phyloP scores from a whole-genome alignment of 2,329 filamentous ascomycete species.

The Kalaharituber pfeilii region DNA sequence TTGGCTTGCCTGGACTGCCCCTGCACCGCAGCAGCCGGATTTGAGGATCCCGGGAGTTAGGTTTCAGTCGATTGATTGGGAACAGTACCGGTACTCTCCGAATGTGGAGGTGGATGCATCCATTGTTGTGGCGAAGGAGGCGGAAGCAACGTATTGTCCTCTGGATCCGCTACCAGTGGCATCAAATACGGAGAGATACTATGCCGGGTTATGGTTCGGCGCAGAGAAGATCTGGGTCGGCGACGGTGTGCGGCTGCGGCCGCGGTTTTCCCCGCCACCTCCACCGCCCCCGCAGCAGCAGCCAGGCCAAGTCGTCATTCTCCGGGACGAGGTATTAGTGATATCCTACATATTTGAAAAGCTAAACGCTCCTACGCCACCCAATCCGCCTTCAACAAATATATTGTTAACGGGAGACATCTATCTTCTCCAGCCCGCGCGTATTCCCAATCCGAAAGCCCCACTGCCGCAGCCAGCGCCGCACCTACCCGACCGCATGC shows the following conservation, averaged over 20 bases:
- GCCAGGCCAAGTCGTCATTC: conserved; percentile 22
- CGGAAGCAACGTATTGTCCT: conserved; percentile 16
- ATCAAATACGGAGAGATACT: conserved; percentile 24
- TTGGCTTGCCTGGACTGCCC: conserved; percentile 20
- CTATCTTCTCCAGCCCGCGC: conserved; percentile 11
- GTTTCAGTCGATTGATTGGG: conserved; percentile 15
- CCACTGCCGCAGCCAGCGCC: conserved; percentile 2
- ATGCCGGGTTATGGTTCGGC: conserved; percentile 39
- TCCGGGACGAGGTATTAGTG: conserved; percentile 32
- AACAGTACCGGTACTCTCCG: conserved; percentile 9
- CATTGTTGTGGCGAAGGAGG: conserved; percentile 19
- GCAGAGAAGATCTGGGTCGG: conserved; percentile 45
- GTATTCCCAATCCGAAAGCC: conserved; percentile 1
- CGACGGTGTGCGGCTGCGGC: conserved; percentile 36
- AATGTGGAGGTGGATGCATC: conserved; percentile 18
- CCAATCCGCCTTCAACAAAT: conserved; percentile 7
- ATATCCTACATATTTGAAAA: conserved; percentile 25
- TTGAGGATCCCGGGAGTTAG: conserved; percentile 5
- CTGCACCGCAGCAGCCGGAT: conserved; percentile 11
- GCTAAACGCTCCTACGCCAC: not conserved
- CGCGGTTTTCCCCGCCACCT: not conserved
- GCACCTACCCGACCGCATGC: not conserved
- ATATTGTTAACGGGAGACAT: conserved; percentile 14
- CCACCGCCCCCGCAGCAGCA: not conserved
- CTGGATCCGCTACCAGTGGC: conserved; percentile 10